Evolutionary conservation across 192 early-diverging fungal species (phyloP).

Genomic region (Rhizophlyctis rosea): DNA sequence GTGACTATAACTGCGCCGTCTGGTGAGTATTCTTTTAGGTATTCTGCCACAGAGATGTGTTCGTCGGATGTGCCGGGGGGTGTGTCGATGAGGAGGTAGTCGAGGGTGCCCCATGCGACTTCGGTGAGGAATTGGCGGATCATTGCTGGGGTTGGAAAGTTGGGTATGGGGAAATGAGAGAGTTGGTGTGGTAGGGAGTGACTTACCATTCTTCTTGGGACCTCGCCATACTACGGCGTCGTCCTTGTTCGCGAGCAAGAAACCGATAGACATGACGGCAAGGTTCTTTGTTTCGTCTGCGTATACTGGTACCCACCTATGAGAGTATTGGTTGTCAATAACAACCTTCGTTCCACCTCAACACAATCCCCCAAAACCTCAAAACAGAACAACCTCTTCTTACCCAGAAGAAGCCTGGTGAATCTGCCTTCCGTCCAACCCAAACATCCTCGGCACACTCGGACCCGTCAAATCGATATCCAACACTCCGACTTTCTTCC

Average conservation of each 20-base stretch:
- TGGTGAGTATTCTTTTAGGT: conserved; percentile 70
- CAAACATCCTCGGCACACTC: conserved; percentile 91
- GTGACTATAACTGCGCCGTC: conserved; percentile 90
- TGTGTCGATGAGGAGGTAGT: conserved; percentile 93
- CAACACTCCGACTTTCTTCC: conserved; percentile 67
- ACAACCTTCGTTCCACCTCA: not conserved
- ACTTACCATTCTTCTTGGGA: conserved; percentile 75
- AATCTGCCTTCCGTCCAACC: conserved; percentile 73
- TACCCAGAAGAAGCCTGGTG: conserved; percentile 81
- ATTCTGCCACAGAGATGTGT: conserved; percentile 83
- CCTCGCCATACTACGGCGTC: conserved; percentile 95
- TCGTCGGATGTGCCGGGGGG: conserved; percentile 97
- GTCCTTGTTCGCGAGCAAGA: conserved; percentile 82
- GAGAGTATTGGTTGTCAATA: not conserved
- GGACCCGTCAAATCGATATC: conserved; percentile 98
- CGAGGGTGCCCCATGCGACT: conserved; percentile 89
- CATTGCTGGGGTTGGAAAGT: conserved; percentile 39
- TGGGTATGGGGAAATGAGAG: not conserved
- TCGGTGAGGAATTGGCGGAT: conserved; percentile 97
- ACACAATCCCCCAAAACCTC: not conserved
- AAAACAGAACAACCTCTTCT: conserved; percentile 34
- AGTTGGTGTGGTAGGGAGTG: not conserved
- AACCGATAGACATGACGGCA: conserved; percentile 89
- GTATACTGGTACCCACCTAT: conserved; percentile 50
- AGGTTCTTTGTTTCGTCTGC: conserved; percentile 42